These are phyloP conservation scores for Mycena olivaceomarginata DNA, from an alignment of 768 basidiomycete genomes.

Conservation along the genomic window DNA sequence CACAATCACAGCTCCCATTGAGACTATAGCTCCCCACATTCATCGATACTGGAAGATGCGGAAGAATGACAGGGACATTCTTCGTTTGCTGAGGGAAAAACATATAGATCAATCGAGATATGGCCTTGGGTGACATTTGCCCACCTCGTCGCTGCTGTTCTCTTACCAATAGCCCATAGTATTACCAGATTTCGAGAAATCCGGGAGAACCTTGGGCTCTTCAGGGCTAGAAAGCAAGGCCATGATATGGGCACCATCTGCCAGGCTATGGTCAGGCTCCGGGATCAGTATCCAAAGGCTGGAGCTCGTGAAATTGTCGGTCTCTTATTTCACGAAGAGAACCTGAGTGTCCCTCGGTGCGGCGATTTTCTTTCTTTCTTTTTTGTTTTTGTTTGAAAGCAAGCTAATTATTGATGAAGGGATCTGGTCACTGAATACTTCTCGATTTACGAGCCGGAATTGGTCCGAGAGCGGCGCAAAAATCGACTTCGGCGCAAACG, in stretches of 20 bases:
- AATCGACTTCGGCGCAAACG: too few relatives aligned
- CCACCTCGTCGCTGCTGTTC: too few relatives aligned
- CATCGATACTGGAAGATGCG: slow-evolving; percentile 47
- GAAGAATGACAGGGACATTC: slow-evolving; percentile 51
- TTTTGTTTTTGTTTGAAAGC: not conserved
- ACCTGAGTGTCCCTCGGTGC: slow-evolving; percentile 52
- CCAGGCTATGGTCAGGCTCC: slow-evolving; percentile 40
- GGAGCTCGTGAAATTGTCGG: slow-evolving; percentile 50
- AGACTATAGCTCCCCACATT: slow-evolving; percentile 2
- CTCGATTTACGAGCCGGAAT: too few relatives aligned
- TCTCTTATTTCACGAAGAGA: slow-evolving; percentile 49
- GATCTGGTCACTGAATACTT: not conserved
- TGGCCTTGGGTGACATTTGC: too few relatives aligned
- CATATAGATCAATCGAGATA: too few relatives aligned
- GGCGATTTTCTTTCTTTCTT: too few relatives aligned
- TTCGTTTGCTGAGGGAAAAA: slow-evolving; percentile 40
- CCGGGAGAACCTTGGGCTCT: slow-evolving; percentile 42
- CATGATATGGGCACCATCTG: slow-evolving; percentile 50
- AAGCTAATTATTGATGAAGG: not conserved
- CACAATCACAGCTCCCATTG: not conserved
- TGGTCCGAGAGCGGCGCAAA: too few relatives aligned
- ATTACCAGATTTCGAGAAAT: slow-evolving; percentile 42
- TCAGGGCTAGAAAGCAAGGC: slow-evolving; percentile 41
- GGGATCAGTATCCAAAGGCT: slow-evolving; percentile 48
- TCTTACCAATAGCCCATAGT: not conserved